Conservation (phyloP, 192 early-diverging fungal species). For the Phlyctochytrium arcticum region DNA sequence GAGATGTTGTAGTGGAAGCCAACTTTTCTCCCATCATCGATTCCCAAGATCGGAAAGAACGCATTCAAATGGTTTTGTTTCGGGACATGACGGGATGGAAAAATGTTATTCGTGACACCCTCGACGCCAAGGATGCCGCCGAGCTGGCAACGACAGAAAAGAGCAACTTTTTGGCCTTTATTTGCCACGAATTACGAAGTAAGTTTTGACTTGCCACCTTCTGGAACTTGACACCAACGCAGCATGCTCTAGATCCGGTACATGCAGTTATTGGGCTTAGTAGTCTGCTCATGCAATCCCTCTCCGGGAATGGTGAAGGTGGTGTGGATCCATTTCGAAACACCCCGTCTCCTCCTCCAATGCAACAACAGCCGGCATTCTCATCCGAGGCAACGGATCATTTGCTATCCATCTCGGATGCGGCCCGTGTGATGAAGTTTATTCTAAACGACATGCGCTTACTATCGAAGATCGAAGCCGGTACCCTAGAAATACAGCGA, state of each 20-base stretch:
- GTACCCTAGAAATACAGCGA: conserved; percentile 16
- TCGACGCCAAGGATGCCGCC: conserved; percentile 31
- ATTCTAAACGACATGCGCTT: conserved; percentile 28
- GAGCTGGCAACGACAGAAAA: conserved; percentile 20
- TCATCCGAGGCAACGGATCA: conserved; percentile 20
- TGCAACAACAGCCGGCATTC: not conserved
- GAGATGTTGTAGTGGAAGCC: conserved; percentile 22
- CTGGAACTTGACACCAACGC: not conserved
- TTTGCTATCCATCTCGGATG: conserved; percentile 15
- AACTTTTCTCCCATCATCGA: conserved; percentile 31
- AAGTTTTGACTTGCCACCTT: not conserved
- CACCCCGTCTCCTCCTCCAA: not conserved
- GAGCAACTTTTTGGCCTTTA: conserved; percentile 29
- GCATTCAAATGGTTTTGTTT: conserved; percentile 29
- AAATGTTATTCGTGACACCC: conserved; percentile 4
- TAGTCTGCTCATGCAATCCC: conserved; percentile 15
- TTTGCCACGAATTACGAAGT: conserved; percentile 37
- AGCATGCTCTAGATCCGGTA: conserved; percentile 15
- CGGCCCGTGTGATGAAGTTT: conserved; percentile 26
- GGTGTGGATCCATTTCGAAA: not conserved
- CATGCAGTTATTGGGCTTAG: conserved; percentile 30
- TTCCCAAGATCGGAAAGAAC: conserved; percentile 11
- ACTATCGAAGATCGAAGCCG: conserved; percentile 22
- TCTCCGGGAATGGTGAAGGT: not conserved
- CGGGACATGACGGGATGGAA: conserved; percentile 22